Percentiles rank a stretch among this genome's conserved stretches.
Evolutionary conservation across 2,329 filamentous ascomycete genomes (phyloP).

Genomic region (Ceratocystis eucalypticola): DNA sequence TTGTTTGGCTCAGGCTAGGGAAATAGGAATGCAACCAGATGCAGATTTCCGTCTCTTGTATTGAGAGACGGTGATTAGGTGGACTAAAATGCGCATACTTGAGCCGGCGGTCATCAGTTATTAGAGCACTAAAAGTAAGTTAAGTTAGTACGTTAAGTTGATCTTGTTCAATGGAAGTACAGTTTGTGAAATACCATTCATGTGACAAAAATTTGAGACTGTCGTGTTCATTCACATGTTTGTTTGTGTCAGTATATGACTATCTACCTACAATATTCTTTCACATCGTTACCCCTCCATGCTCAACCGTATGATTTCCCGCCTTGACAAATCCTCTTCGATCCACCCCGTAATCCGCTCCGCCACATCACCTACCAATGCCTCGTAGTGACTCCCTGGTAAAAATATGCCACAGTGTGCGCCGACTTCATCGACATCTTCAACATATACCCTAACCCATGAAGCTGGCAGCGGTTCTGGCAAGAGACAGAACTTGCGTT

Average conservation of each 20-base stretch:
- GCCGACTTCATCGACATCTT: constrained; percentile 68
- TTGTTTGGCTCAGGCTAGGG: too few species aligned
- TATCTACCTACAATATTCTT: neutral
- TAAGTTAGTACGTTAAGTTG: neutral
- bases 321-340: constrained; percentile 41
- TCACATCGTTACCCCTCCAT: neutral
- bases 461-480: constrained; percentile 43
- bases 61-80: too few species aligned
- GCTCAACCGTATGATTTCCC: constrained; percentile 22
- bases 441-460: constrained; percentile 72
- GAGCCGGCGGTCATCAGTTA: neutral
- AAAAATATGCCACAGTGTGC: constrained; percentile 78
- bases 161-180: constrained; percentile 1
- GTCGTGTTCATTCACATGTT: neutral
- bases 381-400: constrained; percentile 57
- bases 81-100: neutral
- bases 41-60: too few species aligned
- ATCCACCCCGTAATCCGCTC: constrained; percentile 57
- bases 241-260: neutral
- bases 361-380: constrained; percentile 61
- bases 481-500: constrained; percentile 67
- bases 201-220: neutral
- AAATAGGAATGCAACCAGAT: too few species aligned
- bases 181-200: neutral
- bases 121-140: constrained; percentile 8